Evolutionary conservation across 1,284 basidiomycete species (phyloP).

Genomic region (Vanrija sp.): DNA sequence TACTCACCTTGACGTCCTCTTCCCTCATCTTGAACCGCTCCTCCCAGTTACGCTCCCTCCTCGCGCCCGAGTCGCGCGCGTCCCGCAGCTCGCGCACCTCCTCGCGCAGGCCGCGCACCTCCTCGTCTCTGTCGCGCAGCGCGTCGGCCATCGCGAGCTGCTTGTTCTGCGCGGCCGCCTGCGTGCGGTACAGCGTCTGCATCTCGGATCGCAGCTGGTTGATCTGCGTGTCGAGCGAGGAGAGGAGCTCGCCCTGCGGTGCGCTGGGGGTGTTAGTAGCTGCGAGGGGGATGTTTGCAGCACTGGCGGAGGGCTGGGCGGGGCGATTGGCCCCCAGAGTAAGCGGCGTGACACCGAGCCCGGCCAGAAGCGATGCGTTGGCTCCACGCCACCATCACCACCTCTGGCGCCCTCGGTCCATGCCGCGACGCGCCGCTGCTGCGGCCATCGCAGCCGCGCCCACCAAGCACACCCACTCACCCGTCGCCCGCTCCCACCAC

Average conservation of each 20-base stretch:
- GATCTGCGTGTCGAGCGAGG: slow-evolving; percentile 89
- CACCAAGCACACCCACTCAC: slow-evolving; percentile 55
- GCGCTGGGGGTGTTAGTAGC: slow-evolving; percentile 38
- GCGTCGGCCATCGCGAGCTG: slow-evolving; percentile 93
- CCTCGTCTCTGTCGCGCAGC: slow-evolving; percentile 86
- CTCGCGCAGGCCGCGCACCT: slow-evolving; percentile 70
- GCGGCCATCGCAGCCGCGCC: no score
- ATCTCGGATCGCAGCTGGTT: slow-evolving; percentile 84
- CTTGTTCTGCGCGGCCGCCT: slow-evolving; percentile 77
- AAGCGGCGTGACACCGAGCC: slow-evolving; percentile 6
- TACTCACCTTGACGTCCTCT: slow-evolving; percentile 72
- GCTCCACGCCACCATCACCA: no score
- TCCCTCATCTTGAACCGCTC: slow-evolving; percentile 87
- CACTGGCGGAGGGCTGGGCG: background rate
- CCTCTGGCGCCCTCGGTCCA: no score
- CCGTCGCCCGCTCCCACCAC: slow-evolving; percentile 48
- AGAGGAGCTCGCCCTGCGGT: slow-evolving; percentile 77
- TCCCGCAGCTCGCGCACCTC: slow-evolving; percentile 78
- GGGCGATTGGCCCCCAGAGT: background rate
- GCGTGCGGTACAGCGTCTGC: slow-evolving; percentile 90
- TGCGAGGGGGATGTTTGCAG: background rate
- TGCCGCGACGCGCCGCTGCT: no score
- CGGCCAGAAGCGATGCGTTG: background rate
- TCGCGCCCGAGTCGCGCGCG: slow-evolving; percentile 55
- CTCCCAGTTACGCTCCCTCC: slow-evolving; percentile 59